phyloP scores from a whole-genome alignment of 2,329 filamentous ascomycete species.

The Claviceps sp. region DNA sequence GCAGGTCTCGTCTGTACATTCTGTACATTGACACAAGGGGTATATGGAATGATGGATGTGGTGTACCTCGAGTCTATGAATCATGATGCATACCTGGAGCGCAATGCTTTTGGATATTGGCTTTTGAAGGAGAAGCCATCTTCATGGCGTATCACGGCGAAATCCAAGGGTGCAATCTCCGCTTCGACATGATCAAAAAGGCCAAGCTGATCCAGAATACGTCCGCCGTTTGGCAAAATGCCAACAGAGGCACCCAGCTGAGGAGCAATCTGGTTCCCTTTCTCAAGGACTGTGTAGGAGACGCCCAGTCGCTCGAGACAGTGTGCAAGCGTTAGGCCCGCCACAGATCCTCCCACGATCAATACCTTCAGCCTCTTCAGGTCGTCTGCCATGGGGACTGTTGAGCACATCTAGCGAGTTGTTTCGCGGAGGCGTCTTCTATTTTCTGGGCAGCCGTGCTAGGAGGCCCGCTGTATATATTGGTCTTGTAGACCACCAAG shows the following conservation, averaged over 20 bases:
- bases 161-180: constrained; percentile 6
- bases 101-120: constrained; percentile 4
- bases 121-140: constrained; percentile 7
- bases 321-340: constrained; percentile 20
- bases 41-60: no score
- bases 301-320: constrained; percentile 30
- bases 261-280: constrained; percentile 26
- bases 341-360: constrained; percentile 34
- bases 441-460: no score
- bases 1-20: no score
- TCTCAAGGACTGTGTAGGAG: constrained; percentile 36
- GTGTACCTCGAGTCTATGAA: no score
- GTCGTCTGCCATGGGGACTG: constrained; percentile 7
- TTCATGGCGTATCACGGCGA: constrained; percentile 3
- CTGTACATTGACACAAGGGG: no score
- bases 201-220: constrained; percentile 35
- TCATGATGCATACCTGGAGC: constrained; percentile 2
- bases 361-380: constrained; percentile 5
- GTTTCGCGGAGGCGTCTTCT: no score
- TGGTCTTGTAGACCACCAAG: no score
- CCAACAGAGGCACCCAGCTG: constrained; percentile 34
- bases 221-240: constrained; percentile 27
- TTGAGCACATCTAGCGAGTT: no score
- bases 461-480: no score
- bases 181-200: constrained; percentile 13